These are phyloP conservation scores for Marasmius tenuissimus DNA, from an alignment of 1,284 basidiomycete species.

Conservation along the genomic window DNA sequence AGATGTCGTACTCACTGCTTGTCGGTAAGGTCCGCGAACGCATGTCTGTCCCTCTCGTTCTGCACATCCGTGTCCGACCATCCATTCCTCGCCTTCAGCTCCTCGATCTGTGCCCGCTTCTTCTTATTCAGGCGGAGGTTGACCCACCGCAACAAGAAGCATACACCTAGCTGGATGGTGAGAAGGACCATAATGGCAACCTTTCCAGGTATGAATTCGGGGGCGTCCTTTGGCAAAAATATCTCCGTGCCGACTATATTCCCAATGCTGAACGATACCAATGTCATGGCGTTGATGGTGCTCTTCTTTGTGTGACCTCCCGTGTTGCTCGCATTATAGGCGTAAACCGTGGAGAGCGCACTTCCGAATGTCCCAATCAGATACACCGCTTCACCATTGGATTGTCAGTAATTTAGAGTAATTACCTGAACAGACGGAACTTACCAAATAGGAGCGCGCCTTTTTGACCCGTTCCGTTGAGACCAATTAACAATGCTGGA, in stretches of 20 bases:
- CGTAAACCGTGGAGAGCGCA: conserved; percentile 60
- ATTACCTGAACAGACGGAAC: conserved; percentile 3
- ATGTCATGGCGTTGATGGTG: conserved; percentile 62
- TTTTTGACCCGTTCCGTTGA: conserved; percentile 50
- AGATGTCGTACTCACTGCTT: conserved; percentile 37
- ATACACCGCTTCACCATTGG: conserved; percentile 41
- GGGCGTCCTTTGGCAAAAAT: conserved; percentile 63
- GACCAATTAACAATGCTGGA: conserved; percentile 56
- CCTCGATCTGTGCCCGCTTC: conserved; percentile 43
- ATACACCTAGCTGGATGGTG: conserved; percentile 49
- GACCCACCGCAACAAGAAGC: conserved; percentile 51
- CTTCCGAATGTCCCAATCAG: conserved; percentile 62
- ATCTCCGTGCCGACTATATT: conserved; percentile 65
- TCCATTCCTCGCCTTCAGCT: conserved; percentile 43
- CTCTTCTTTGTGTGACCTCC: conserved; percentile 70
- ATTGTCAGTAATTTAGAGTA: background rate
- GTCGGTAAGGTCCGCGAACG: conserved; percentile 66
- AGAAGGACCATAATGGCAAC: conserved; percentile 61
- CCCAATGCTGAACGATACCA: conserved; percentile 55
- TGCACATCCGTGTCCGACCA: conserved; percentile 60
- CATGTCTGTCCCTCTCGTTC: conserved; percentile 55
- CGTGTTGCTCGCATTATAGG: conserved; percentile 68
- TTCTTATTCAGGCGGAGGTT: conserved; percentile 56
- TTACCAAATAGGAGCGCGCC: conserved; percentile 59
- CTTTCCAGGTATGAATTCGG: conserved; percentile 63